Conservation (phyloP, 1,284 basidiomycete species). For the Ceratobasidium sp. region DNA sequence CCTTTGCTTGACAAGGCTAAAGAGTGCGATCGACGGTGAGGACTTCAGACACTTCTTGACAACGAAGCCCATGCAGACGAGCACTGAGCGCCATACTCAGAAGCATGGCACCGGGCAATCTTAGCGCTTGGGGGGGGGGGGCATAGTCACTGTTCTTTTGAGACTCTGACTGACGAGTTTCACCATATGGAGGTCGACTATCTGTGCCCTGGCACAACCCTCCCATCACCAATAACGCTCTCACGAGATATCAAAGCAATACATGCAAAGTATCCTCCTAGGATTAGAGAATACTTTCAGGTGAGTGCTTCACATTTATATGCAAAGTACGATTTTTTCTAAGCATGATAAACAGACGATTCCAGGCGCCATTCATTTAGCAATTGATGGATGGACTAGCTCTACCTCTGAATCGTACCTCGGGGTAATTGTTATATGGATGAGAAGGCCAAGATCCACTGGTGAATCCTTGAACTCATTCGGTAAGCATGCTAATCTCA, state of each 20-base stretch:
- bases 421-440: constrained; percentile 48
- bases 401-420: constrained; percentile 47
- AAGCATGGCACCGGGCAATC: not conserved
- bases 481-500: constrained; percentile 41
- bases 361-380: constrained; percentile 45
- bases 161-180: constrained; percentile 44
- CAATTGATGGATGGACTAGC: constrained; percentile 50
- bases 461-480: constrained; percentile 48
- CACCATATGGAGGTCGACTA: constrained; percentile 47
- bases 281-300: constrained; percentile 45
- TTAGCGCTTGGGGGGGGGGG: constrained; percentile 15
- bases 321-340: not conserved
- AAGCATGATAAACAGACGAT: constrained; percentile 39
- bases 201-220: constrained; percentile 44
- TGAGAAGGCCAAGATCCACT: constrained; percentile 45
- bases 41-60: no score
- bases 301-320: constrained; percentile 40
- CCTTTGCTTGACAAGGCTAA: not conserved
- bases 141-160: constrained; percentile 42
- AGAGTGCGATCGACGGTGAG: no score
- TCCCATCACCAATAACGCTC: constrained; percentile 46
- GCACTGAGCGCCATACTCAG: constrained; percentile 8
- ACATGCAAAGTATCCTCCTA: constrained; percentile 42
- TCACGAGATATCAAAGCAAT: constrained; percentile 45
- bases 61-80: no score